A percentile compares a stretch with the other conserved stretches of the same genome.
These are phyloP conservation scores for Botryotinia convoluta DNA, from an alignment of 2,329 filamentous ascomycete genomes.

Conservation along the genomic window DNA sequence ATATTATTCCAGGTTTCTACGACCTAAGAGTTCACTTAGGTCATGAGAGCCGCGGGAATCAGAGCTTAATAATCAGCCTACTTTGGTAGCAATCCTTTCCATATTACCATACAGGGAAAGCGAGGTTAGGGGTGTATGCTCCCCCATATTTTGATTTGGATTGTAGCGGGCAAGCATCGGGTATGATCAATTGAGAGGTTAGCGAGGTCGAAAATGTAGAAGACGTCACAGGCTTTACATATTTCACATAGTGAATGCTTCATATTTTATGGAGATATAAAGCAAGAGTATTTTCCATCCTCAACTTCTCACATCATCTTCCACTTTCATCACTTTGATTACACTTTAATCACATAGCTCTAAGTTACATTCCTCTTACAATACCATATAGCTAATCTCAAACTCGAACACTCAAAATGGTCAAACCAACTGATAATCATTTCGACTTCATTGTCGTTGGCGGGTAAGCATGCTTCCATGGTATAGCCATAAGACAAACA, in stretches of 20 bases:
- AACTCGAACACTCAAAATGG: not conserved
- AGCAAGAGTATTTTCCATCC: not conserved
- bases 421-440: not conserved
- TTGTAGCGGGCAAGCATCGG: not conserved
- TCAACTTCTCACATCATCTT: not conserved
- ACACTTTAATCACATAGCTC: not conserved
- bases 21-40: not conserved
- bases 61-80: conserved; percentile 1
- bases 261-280: not conserved
- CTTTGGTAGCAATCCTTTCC: not conserved
- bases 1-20: not conserved
- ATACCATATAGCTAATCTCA: not conserved
- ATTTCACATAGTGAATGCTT: no score
- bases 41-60: not conserved
- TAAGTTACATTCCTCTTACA: not conserved
- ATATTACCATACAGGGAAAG: not conserved
- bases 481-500: no score
- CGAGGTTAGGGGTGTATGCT: not conserved
- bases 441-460: not conserved
- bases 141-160: not conserved
- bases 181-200: not conserved
- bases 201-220: not conserved
- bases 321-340: not conserved
- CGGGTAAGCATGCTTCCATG: no score
- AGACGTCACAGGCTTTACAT: not conserved